Base-by-base conservation (phyloP, 2,329 filamentous ascomycete species). In the Fusarium anguioides region DNA sequence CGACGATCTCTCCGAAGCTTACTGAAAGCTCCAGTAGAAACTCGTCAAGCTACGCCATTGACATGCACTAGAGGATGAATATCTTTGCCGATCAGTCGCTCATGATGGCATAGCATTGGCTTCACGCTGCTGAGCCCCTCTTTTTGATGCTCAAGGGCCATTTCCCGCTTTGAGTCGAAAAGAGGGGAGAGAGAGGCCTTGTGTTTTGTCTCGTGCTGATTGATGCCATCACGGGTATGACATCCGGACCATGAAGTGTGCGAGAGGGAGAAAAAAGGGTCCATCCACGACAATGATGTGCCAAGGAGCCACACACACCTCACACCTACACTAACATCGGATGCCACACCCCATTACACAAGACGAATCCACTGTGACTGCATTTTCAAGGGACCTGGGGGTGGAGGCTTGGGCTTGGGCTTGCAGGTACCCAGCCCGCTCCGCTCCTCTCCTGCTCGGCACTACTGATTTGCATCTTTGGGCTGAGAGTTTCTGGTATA, bases 21-120 rank as follows among this genome's bases (percentile, higher is more conserved):
- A 60, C 66, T 50, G 47, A 7, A 39, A 51, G 55, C 31, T 45
- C 18, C 37, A 53, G 46, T 61, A 21, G 33, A 42, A 31, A 53
- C 29, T 69, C 57, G 36, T 52, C 44, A 31, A 66, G 54, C 62
- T 72, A 73, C 68, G 71, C 71, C 60, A 74, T 72, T 54, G 58
- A 48, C 61, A 56, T 66, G 52, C 62, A 58, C 71, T 72, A 72
- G 55, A 57, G 24, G 53, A 55, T 50, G 66, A 72, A 60, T 64
- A 74, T 73, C 70, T 70, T 36, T 66, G 70, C 37, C 51, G 70
- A 72, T 72, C 70, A 42, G 42, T 62, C 44, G 52, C 37, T 29
- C 39, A 62, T 50, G 59, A 60, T 52, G 56, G 57, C 27, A 61
- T 54, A 41, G 23, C 39, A 69, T 71, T 70, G 70, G 70, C 14